These are phyloP conservation scores for Flaveria linearis DNA, from an alignment of 129 eudicot species.

Conservation along the genomic window DNA sequence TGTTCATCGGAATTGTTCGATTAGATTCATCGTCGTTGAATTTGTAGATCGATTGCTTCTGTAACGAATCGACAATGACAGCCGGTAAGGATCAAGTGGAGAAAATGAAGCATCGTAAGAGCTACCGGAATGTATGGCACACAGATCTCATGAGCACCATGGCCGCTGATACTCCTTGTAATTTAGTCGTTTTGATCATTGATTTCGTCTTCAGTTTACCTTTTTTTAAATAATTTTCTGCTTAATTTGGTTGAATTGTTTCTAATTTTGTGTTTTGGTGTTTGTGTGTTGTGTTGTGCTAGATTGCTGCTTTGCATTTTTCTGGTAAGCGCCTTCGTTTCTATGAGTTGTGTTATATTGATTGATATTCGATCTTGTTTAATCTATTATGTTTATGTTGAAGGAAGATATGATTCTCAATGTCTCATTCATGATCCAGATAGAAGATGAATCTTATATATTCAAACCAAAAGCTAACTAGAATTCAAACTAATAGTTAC, in stretches of 20 bases:
- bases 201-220: slow-evolving; percentile 6
- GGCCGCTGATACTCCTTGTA: slow-evolving; percentile 78
- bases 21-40: slow-evolving; percentile 14
- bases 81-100: slow-evolving; percentile 47
- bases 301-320: slow-evolving; percentile 80
- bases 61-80: slow-evolving; percentile 43
- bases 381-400: neutral
- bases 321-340: slow-evolving; percentile 58
- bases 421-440: slow-evolving; percentile 45
- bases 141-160: slow-evolving; percentile 78
- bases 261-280: neutral
- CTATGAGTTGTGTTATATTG: neutral
- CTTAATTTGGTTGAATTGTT: slow-evolving; percentile 8
- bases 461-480: no score
- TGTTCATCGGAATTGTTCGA: slow-evolving; percentile 3
- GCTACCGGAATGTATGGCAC: slow-evolving; percentile 81
- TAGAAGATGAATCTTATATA: slow-evolving; percentile 41
- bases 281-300: slow-evolving; percentile 29
- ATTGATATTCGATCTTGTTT: slow-evolving; percentile 4
- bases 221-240: neutral
- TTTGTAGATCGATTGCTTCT: slow-evolving; percentile 5
- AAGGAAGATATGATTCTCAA: no score
- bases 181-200: slow-evolving; percentile 1
- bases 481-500: neutral
- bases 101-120: slow-evolving; percentile 70